Evolutionary conservation across 2,329 filamentous ascomycete species (phyloP).

Genomic region (Geosmithia putterillii): DNA sequence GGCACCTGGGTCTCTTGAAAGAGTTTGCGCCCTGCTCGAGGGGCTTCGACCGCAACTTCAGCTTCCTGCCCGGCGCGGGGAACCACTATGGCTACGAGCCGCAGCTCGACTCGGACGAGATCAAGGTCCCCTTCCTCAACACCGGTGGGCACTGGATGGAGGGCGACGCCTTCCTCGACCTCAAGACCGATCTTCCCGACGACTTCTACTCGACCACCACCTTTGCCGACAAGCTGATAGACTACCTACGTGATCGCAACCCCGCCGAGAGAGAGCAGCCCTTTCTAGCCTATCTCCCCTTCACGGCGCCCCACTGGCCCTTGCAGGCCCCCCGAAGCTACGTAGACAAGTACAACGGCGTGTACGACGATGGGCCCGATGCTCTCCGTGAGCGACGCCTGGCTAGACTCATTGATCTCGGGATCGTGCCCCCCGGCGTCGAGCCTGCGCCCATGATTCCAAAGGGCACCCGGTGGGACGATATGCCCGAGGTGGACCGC

Average conservation of each 20-base stretch:
- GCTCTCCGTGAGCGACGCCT: slow-evolving; percentile 39
- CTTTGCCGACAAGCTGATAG: slow-evolving; percentile 37
- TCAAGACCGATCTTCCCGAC: slow-evolving; percentile 31
- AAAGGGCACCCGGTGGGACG: slow-evolving; percentile 33
- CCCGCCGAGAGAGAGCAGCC: slow-evolving; percentile 20
- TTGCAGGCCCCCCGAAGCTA: slow-evolving; percentile 44
- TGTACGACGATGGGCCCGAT: slow-evolving; percentile 49
- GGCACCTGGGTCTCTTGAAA: slow-evolving; percentile 49
- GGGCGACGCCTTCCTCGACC: slow-evolving; percentile 21
- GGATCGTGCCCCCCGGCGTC: slow-evolving; percentile 37
- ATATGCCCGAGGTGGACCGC: slow-evolving; percentile 24
- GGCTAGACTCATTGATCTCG: slow-evolving; percentile 41
- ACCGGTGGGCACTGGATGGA: slow-evolving; percentile 17
- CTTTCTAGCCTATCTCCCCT: slow-evolving; percentile 49
- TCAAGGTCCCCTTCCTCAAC: slow-evolving; percentile 18
- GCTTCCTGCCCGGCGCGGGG: slow-evolving; percentile 46
- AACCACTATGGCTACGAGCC: slow-evolving; percentile 40
- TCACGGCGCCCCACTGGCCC: slow-evolving; percentile 52
- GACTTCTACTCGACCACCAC: slow-evolving; percentile 40
- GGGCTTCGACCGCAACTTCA: slow-evolving; percentile 47
- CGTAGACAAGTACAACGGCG: slow-evolving; percentile 43
- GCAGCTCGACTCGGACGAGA: slow-evolving; percentile 19
- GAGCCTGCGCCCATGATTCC: slow-evolving; percentile 32
- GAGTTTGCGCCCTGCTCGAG: slow-evolving; percentile 41
- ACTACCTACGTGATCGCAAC: slow-evolving; percentile 38